Conservation (phyloP, 805 yeast species). For the Candida broadrunensis region DNA sequence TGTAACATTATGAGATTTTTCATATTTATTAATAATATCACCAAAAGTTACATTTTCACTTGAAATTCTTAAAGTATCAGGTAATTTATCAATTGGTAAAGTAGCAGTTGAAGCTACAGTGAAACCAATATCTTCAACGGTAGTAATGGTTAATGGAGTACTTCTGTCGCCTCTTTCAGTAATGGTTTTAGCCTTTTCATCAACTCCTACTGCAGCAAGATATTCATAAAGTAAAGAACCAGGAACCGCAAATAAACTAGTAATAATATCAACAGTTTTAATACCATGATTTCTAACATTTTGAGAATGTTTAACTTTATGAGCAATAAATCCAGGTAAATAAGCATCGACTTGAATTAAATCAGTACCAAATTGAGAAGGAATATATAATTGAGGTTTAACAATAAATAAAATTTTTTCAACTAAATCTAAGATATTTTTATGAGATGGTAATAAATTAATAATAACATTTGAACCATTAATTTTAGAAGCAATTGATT, state of each 20-base stretch:
- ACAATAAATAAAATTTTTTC: too few species aligned
- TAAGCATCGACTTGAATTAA: conserved; percentile 17
- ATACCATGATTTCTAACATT: too few species aligned
- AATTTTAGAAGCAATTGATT: too few species aligned
- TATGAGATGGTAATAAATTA: too few species aligned
- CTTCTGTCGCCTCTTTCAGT: conserved; percentile 40
- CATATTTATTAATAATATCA: conserved; percentile 39
- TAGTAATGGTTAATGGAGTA: conserved; percentile 31
- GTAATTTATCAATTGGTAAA: conserved; percentile 28
- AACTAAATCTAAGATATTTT: too few species aligned
- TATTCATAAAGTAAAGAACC: conserved; percentile 27
- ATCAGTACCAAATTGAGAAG: conserved; percentile 60
- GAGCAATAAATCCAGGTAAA: conserved; percentile 8
- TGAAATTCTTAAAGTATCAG: conserved; percentile 41
- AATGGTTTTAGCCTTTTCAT: conserved; percentile 30
- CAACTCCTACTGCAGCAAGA: conserved; percentile 35
- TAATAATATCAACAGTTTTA: conserved; percentile 8
- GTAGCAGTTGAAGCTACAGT: conserved; percentile 40
- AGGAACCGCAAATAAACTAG: conserved; percentile 7
- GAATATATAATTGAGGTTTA: conserved; percentile 52
- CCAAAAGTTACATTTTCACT: conserved; percentile 40
- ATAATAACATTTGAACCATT: too few species aligned
- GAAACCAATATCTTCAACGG: conserved; percentile 42
- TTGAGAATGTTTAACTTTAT: too few species aligned
- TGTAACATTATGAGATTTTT: conserved; percentile 32